phyloP scores from a whole-genome alignment of 2,329 filamentous ascomycete species.

The Fusarium kyushuense region DNA sequence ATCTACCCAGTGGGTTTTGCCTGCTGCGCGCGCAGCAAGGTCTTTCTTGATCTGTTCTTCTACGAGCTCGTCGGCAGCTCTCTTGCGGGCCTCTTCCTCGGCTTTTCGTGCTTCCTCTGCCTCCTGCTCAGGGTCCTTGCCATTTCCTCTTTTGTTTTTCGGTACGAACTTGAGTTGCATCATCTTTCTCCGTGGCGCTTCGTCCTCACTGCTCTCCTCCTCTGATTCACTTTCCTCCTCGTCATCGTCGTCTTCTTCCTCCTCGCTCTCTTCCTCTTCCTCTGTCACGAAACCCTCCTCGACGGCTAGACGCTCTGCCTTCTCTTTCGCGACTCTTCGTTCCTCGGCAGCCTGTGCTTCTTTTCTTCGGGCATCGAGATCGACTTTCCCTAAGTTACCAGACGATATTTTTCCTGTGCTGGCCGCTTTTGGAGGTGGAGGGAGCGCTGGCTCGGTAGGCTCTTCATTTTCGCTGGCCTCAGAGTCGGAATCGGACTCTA shows the following conservation, averaged over 20 bases:
- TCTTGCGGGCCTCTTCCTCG: constrained; percentile 72
- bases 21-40: constrained; percentile 77
- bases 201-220: constrained; percentile 67
- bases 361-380: constrained; percentile 62
- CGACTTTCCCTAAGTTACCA: constrained; percentile 64
- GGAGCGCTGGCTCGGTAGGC: constrained; percentile 53
- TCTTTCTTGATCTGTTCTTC: constrained; percentile 90
- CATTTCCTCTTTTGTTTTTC: constrained; percentile 64
- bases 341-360: constrained; percentile 62
- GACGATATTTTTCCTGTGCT: constrained; percentile 67
- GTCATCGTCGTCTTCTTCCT: constrained; percentile 51
- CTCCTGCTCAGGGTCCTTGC: constrained; percentile 49
- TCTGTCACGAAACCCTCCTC: constrained; percentile 75
- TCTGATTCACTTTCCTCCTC: constrained; percentile 58
- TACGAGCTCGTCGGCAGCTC: constrained; percentile 81
- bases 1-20: constrained; percentile 90
- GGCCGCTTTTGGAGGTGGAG: constrained; percentile 68
- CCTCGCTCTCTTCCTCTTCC: constrained; percentile 59
- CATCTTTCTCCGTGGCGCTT: constrained; percentile 68
- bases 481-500: constrained; percentile 66
- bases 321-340: constrained; percentile 61
- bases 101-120: constrained; percentile 55
- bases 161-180: constrained; percentile 73
- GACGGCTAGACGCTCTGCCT: constrained; percentile 63
- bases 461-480: constrained; percentile 61